These are phyloP conservation scores for Pelargonium australe DNA, from an alignment of 441 rosid species.

Conservation along the genomic window DNA sequence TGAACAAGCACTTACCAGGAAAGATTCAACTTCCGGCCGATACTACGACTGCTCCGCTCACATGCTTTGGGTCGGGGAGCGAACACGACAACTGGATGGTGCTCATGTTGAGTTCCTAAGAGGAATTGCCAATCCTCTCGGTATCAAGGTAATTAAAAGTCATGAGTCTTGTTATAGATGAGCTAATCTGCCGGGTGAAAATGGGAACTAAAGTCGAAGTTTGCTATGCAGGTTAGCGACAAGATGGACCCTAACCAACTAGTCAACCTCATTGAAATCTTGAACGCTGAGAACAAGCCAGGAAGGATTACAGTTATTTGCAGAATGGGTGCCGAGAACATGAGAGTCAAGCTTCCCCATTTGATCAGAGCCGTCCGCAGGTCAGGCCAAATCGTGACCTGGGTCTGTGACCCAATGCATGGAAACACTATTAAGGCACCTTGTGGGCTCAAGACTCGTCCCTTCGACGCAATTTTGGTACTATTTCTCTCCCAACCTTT, in stretches of 20 bases:
- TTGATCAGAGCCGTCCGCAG: conserved; percentile 18
- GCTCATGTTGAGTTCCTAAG: conserved; percentile 23
- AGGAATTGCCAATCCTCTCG: conserved; percentile 20
- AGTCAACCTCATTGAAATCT: conserved; percentile 16
- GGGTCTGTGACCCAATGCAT: conserved; percentile 18
- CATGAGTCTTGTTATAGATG: background rate
- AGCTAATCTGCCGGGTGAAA: background rate
- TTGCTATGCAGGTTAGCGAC: conserved; percentile 17
- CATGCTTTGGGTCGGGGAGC: conserved; percentile 23
- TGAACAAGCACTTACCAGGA: conserved; percentile 21
- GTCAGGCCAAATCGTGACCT: conserved; percentile 19
- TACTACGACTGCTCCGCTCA: conserved; percentile 23
- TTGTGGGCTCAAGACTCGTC: conserved; percentile 20
- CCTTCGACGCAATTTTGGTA: conserved; percentile 22
- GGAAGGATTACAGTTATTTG: conserved; percentile 21
- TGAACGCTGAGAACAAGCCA: conserved; percentile 18
- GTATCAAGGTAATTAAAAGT: conserved; percentile 14
- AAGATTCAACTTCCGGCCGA: conserved; percentile 21
- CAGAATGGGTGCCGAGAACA: conserved; percentile 22
- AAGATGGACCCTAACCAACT: conserved; percentile 23
- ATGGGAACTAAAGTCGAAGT: background rate
- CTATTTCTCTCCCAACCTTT: background rate
- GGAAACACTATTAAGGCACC: conserved; percentile 24
- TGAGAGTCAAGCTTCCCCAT: conserved; percentile 19
- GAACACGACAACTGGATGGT: conserved; percentile 23